A percentile compares a stretch with the other conserved stretches of the same genome.
Conservation (phyloP, 2,329 filamentous ascomycete species). For the Paraconiothyrium brasiliense region DNA sequence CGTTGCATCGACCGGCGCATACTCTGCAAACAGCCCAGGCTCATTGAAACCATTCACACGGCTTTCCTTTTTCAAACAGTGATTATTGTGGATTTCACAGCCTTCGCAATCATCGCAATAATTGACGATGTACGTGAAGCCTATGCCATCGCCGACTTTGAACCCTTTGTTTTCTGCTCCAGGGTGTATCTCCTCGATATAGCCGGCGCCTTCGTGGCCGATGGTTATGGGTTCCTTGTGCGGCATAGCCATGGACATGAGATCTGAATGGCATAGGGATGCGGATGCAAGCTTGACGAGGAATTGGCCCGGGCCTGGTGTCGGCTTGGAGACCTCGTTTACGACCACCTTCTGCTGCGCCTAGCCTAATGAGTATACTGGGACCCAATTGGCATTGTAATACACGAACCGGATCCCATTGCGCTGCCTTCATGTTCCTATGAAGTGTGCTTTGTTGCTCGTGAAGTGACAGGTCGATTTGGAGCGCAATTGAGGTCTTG, state of each 20-base stretch:
- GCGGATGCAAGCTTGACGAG: slow-evolving; percentile 29
- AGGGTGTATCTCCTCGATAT: slow-evolving; percentile 46
- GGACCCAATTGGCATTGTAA: not conserved
- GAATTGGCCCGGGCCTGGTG: slow-evolving; percentile 21
- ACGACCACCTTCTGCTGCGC: slow-evolving; percentile 29
- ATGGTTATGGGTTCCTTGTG: slow-evolving; percentile 37
- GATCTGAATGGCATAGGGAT: slow-evolving; percentile 32
- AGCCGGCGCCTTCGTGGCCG: slow-evolving; percentile 57
- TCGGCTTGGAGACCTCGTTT: slow-evolving; percentile 25
- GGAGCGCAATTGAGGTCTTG: not conserved
- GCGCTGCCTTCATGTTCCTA: slow-evolving; percentile 22
- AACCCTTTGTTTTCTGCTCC: slow-evolving; percentile 50
- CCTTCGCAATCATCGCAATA: slow-evolving; percentile 57
- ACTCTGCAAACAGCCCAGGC: slow-evolving; percentile 58
- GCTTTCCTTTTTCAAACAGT: slow-evolving; percentile 35
- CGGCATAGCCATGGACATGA: slow-evolving; percentile 29
- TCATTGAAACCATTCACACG: slow-evolving; percentile 41
- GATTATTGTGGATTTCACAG: slow-evolving; percentile 55
- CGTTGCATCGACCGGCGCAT: slow-evolving; percentile 54
- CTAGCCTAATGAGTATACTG: not conserved
- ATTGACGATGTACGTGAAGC: slow-evolving; percentile 55
- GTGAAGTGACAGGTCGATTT: not conserved
- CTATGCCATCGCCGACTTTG: slow-evolving; percentile 53
- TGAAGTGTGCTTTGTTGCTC: not conserved
- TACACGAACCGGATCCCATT: slow-evolving; percentile 23